Evolutionary conservation across 805 yeast genomes (phyloP), one percentile per base, ranked within the genome.

Genomic region (Saturnispora serradocipensis): DNA sequence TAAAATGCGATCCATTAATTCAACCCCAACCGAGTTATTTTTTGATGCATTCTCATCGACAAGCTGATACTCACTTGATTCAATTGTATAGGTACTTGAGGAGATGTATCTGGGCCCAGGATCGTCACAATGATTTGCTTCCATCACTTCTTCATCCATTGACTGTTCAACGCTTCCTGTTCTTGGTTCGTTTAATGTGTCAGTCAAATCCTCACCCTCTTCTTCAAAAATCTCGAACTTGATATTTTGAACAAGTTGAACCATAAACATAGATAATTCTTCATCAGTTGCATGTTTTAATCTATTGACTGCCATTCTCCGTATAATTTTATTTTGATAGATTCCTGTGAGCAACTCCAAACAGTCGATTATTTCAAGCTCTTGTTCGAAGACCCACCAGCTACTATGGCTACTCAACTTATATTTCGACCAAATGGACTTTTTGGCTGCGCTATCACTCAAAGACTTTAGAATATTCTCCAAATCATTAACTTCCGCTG

Each of bases 181-280:
- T 24, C 47, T 35, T 4, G 43, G 28, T n/a, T 46, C 34, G 6
- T 34, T 45, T 9, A 47, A 36, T 10, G 32, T 45, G 2, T 28
- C 51, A 15, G 43, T 48, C 2, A 55, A 50, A 11, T 51, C 43
- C 18, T 35, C 42, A 2, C 38, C 51, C 28, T 58, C 61, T 6
- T 56, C 62, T 35, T 59, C 65, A 10, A 58, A 53, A 38, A 58
- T 59, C 61, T 93, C 99, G 64, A 88, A 88, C 59, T 87, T 84
- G 36, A 91, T 76, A 0, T 96, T 95, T 61, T 90, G 97, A 0
- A 91, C 98, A 16, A 91, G 72, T 66, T 93, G 99, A 51, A 91
- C 74, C 56, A 93, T 69, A 61, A 88, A 93, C 54, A 90, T 72
- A 51, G 86, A 84, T 15, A 93, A 65, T 56, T 91, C 97, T 10